Evolutionary conservation across 371 early-diverging fungal genomes (phyloP), one percentile per base, ranked within the genome.

Genomic region (Mortierella polycephala): DNA sequence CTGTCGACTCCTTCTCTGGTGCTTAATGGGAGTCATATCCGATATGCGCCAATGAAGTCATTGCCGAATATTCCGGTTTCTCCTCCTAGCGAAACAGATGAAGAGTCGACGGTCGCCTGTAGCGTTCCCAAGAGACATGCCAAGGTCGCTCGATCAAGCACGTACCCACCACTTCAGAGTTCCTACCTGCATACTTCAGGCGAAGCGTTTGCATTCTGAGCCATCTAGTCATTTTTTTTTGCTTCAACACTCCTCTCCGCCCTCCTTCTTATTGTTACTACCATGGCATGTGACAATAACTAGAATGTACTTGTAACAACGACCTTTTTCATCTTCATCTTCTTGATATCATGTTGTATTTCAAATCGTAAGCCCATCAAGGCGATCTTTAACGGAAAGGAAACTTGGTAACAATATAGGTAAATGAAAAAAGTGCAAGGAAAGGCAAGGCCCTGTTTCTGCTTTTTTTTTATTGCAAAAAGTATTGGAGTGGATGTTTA

Each of bases 401-500:
- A 30, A 30, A 30, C 30, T 30, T 30, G 30, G 30, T 30, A 30
- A 30, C 30, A 30, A 30, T 30, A 30, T 4, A 30, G 30, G 30
- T 30, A 30, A 30, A 30, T 30, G 30, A 30, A 30, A 30, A 30
- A 30, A 30, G 30, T 30, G 30, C 30, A 60, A 56, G 39, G 62
- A 54, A 39, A 59, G 67, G 67, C 67, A 47, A 51, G 13, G 69
- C 69, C 65, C 23, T 55, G 60, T 51, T 51, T 16, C 54, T 57
- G 30, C 30, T 30, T 30, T 4, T n/a, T n/a, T 71, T 75, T 71
- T 71, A 67, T 76, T 75, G 51, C 57, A 46, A 63, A 54, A 54
- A 67, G 58, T 62, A 61, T 60, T 52, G 58, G 68, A 60, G 60
- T 59, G 60, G 67, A 71, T 67, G 80, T 81, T 91, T 94, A 93